A percentile compares a stretch with the other conserved stretches of the same genome.
These are phyloP conservation scores for Phaeosphaeria sp. DNA, from an alignment of 2,329 filamentous ascomycete genomes.

Conservation along the genomic window DNA sequence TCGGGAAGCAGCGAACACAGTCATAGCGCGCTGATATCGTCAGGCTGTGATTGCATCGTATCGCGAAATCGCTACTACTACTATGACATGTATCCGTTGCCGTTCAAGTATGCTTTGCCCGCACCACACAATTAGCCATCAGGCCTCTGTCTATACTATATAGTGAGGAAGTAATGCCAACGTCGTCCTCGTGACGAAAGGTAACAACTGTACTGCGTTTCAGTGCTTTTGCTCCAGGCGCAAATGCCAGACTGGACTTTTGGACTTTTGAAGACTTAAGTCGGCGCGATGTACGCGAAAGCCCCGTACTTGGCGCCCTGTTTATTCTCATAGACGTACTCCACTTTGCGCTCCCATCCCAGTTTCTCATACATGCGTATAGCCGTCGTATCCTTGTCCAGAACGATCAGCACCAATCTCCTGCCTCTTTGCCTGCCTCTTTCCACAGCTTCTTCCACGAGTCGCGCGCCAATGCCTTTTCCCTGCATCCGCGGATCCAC, in stretches of 20 bases:
- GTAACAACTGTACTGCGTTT: not conserved
- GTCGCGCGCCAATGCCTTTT: not conserved
- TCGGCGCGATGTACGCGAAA: slow-evolving; percentile 1
- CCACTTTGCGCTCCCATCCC: not conserved
- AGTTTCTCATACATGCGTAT: slow-evolving; percentile 7
- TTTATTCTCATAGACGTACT: slow-evolving; percentile 3
- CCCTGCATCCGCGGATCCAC: slow-evolving; percentile 3
- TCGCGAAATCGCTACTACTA: too few relatives aligned
- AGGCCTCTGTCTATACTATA: too few relatives aligned
- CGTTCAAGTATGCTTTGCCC: too few relatives aligned
- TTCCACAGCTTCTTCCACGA: not conserved
- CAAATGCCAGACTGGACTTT: not conserved
- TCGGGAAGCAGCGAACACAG: too few relatives aligned
- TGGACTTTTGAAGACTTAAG: not conserved
- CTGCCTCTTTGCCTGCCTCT: slow-evolving; percentile 1
- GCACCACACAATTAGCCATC: too few relatives aligned
- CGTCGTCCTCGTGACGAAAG: too few relatives aligned
- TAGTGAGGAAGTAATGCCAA: too few relatives aligned
- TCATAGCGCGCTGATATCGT: too few relatives aligned
- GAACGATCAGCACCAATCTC: slow-evolving; percentile 3
- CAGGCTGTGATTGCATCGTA: too few relatives aligned
- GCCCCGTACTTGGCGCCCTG: slow-evolving; percentile 1
- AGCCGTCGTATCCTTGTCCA: slow-evolving; percentile 4
- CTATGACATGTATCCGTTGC: too few relatives aligned
- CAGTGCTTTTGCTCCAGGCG: not conserved